These are phyloP conservation scores for Dunaliella salina DNA, from an alignment of 163 green algal genomes.

Conservation along the genomic window DNA sequence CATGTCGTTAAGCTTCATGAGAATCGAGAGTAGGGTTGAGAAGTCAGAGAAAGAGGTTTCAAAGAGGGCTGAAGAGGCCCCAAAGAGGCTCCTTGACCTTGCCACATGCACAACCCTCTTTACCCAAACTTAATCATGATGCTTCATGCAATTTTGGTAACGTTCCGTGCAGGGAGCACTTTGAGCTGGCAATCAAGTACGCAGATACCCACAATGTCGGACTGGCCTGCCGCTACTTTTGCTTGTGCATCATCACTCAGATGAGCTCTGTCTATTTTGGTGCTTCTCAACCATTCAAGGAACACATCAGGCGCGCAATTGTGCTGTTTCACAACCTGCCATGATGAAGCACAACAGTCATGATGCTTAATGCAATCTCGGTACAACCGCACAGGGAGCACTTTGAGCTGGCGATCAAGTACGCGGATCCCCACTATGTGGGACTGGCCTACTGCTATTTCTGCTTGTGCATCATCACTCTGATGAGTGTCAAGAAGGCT, in stretches of 20 bases:
- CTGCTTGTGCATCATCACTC: conserved; percentile 16
- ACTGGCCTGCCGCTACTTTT: conserved; percentile 7
- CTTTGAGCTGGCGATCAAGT: conserved; percentile 1
- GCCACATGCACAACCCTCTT: too few relatives aligned
- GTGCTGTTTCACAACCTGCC: too few relatives aligned
- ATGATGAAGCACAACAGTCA: too few relatives aligned
- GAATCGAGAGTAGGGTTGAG: too few relatives aligned
- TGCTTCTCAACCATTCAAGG: background rate
- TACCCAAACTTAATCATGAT: too few relatives aligned
- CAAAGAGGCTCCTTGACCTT: too few relatives aligned
- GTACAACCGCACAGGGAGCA: background rate
- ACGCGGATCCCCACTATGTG: conserved; percentile 6
- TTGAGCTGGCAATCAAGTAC: background rate
- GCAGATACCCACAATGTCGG: conserved; percentile 6
- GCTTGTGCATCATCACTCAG: conserved; percentile 14
- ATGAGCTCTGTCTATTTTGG: too few relatives aligned
- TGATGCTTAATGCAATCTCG: too few relatives aligned
- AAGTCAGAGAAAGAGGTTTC: too few relatives aligned
- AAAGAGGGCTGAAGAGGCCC: too few relatives aligned
- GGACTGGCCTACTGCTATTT: conserved; percentile 10
- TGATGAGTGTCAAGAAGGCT: conserved; percentile 1
- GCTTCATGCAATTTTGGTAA: too few relatives aligned
- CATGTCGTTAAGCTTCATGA: too few relatives aligned
- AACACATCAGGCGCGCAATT: background rate
- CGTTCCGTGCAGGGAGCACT: background rate